Conservation (phyloP, 805 yeast species). For the Wickerhamiella cacticola region DNA sequence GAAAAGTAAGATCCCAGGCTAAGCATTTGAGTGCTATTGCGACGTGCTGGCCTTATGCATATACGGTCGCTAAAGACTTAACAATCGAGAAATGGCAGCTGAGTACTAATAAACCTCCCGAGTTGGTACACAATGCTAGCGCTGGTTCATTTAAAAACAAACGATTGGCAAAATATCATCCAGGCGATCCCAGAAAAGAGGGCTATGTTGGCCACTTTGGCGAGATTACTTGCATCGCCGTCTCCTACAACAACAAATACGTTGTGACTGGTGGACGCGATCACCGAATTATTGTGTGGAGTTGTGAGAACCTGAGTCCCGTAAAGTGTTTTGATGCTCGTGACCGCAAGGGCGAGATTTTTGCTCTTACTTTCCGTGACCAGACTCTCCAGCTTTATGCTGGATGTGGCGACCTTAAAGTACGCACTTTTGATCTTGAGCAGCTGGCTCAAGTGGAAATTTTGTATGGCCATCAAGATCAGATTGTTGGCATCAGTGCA, state of each 20-base stretch:
- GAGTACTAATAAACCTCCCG: constrained; percentile 44
- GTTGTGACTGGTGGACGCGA: constrained; percentile 89
- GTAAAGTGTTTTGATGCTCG: constrained; percentile 65
- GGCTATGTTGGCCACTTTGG: constrained; percentile 61
- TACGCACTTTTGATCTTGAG: constrained; percentile 73
- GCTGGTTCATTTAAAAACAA: constrained; percentile 37
- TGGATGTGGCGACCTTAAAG: constrained; percentile 82
- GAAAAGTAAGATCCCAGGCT: constrained; percentile 15
- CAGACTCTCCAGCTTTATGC: constrained; percentile 78
- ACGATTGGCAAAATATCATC: constrained; percentile 31
- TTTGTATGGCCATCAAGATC: constrained; percentile 90
- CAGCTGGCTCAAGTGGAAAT: constrained; percentile 85
- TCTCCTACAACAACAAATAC: constrained; percentile 73
- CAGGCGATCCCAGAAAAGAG: constrained; percentile 31
- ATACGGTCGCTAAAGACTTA: constrained; percentile 72
- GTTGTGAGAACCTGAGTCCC: constrained; percentile 63
- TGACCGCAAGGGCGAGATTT: constrained; percentile 57
- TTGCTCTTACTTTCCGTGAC: constrained; percentile 65
- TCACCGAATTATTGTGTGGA: constrained; percentile 73
- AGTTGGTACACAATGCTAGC: constrained; percentile 47
- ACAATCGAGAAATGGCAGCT: constrained; percentile 67
- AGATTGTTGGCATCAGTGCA: constrained; percentile 69
- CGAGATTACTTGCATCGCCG: constrained; percentile 67
- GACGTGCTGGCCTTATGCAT: constrained; percentile 50
- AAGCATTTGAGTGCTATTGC: constrained; percentile 32